Conservation (phyloP, 768 basidiomycete species). For the Dacryopinax spathularia region DNA sequence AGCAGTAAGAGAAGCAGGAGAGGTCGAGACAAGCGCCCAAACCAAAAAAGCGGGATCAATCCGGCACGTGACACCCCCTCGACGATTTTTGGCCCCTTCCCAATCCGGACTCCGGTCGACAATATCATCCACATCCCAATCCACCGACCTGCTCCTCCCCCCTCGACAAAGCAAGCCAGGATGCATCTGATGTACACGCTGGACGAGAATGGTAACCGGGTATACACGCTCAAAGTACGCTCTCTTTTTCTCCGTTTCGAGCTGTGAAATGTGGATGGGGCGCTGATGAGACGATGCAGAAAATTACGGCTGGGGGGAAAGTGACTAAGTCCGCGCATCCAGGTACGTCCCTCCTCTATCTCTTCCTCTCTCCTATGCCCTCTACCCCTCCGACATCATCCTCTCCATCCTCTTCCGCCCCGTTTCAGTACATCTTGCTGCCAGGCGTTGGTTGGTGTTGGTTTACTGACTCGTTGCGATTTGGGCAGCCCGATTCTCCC, state of each 20-base stretch:
- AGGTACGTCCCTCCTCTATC: constrained; percentile 38
- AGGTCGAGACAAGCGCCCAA: too few relatives aligned
- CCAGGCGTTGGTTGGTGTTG: too few relatives aligned
- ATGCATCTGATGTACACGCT: constrained; percentile 98
- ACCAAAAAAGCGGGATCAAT: too few relatives aligned
- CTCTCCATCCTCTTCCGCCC: neutral
- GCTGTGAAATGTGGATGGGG: constrained; percentile 5
- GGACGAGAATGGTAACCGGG: constrained; percentile 58
- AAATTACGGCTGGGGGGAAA: constrained; percentile 64
- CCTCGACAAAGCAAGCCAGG: constrained; percentile 21
- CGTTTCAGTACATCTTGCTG: too few relatives aligned
- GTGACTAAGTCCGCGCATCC: constrained; percentile 95
- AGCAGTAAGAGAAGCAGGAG: too few relatives aligned
- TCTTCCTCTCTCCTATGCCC: neutral
- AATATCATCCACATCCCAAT: too few relatives aligned
- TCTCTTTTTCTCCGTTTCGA: neutral
- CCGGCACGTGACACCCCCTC: too few relatives aligned
- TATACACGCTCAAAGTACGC: constrained; percentile 84
- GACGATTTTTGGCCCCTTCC: constrained; percentile 6
- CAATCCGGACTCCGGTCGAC: too few relatives aligned
- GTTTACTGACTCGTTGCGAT: too few relatives aligned
- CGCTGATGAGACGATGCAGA: constrained; percentile 53
- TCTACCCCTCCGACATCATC: neutral
- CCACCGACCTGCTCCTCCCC: constrained; percentile 13
- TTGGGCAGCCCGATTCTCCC: constrained; percentile 86